A percentile compares a stretch with the other conserved stretches of the same genome.
phyloP scores from a whole-genome alignment of 306 rosid species.

The Purshia tridentata region DNA sequence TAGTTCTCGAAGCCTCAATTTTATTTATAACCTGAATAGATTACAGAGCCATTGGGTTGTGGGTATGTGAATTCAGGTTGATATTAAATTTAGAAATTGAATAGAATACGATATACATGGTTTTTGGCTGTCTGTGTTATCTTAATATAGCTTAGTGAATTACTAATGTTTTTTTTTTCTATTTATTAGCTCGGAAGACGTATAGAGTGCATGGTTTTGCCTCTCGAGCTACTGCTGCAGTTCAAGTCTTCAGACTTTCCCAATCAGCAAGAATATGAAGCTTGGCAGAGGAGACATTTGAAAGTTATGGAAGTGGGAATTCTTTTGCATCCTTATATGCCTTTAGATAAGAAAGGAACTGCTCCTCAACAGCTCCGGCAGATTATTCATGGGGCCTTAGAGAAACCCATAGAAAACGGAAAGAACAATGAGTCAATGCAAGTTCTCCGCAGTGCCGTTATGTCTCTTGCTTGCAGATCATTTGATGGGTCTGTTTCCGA shows the following conservation, averaged over 20 bases:
- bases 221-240: slow-evolving; percentile 85
- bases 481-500: slow-evolving; percentile 57
- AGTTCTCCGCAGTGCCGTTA: slow-evolving; percentile 49
- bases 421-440: slow-evolving; percentile 64
- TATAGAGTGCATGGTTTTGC: slow-evolving; percentile 80
- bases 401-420: slow-evolving; percentile 65
- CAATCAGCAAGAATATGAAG: slow-evolving; percentile 67
- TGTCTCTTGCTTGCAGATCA: slow-evolving; percentile 82
- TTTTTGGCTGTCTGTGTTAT: not conserved
- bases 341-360: slow-evolving; percentile 55
- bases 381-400: slow-evolving; percentile 54
- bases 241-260: slow-evolving; percentile 70
- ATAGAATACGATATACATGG: not conserved
- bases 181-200: slow-evolving; percentile 79
- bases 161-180: slow-evolving; percentile 33
- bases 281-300: slow-evolving; percentile 75
- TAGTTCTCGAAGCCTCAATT: not conserved
- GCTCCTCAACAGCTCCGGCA: slow-evolving; percentile 57
- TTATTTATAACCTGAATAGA: not conserved
- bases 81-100: not conserved
- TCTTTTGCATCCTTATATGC: slow-evolving; percentile 65
- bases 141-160: slow-evolving; percentile 25
- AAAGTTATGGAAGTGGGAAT: slow-evolving; percentile 85
- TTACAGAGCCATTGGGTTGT: not conserved
- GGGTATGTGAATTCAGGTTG: not conserved